phyloP scores from a whole-genome alignment of 176 grass and related monocot species.

The Aegilops longissima region DNA sequence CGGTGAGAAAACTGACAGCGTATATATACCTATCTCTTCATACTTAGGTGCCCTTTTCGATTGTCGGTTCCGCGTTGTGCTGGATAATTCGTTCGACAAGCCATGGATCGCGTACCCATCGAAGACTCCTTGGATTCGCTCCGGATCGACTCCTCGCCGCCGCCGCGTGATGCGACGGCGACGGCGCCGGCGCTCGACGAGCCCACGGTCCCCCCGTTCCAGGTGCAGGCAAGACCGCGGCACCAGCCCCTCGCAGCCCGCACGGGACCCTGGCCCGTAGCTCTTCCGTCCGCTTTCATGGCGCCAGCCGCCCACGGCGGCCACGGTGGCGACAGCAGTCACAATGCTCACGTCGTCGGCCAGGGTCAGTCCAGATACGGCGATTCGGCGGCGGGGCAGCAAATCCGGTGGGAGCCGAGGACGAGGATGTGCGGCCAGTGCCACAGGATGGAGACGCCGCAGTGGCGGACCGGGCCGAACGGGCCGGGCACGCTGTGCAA shows the following conservation, averaged over 20 bases:
- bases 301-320: background rate
- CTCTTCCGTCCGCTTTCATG: background rate
- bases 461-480: constrained; percentile 49
- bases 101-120: background rate
- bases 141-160: background rate
- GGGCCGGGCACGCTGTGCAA: constrained; percentile 60
- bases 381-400: background rate
- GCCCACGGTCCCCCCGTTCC: background rate
- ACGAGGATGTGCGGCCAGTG: constrained; percentile 38
- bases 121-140: background rate
- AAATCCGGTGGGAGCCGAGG: background rate
- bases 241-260: background rate
- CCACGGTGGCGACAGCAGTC: background rate
- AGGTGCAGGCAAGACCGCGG: background rate
- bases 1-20: no score
- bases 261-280: background rate
- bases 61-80: background rate
- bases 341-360: background rate
- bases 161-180: background rate
- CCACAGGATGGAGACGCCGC: constrained; percentile 34
- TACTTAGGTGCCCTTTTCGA: background rate
- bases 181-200: background rate
- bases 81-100: constrained; percentile 13
- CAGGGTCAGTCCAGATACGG: background rate
- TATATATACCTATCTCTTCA: background rate